These are phyloP conservation scores for Aspergillus bombycis DNA, from an alignment of 2,329 filamentous ascomycete species.

Conservation along the genomic window DNA sequence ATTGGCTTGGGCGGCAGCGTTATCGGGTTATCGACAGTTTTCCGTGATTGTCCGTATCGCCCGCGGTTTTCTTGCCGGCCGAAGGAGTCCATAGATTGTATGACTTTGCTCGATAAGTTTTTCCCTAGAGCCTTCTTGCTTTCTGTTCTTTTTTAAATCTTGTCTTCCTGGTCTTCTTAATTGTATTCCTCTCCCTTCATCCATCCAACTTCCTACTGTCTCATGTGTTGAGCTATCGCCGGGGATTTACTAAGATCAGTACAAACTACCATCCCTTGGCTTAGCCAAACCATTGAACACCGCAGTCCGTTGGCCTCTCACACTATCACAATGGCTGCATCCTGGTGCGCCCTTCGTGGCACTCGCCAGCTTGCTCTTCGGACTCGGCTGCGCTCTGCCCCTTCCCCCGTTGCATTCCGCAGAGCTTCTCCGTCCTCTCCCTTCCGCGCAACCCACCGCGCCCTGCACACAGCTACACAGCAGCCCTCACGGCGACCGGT, in stretches of 20 bases:
- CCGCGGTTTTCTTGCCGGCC: constrained; percentile 22
- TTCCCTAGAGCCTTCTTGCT: constrained; percentile 4
- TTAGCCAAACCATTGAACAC: constrained; percentile 1
- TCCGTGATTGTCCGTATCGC: constrained; percentile 18
- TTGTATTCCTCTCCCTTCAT: constrained; percentile 3
- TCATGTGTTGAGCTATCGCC: constrained; percentile 7
- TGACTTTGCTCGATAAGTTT: background rate
- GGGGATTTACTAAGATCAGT: background rate
- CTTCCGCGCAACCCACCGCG: constrained; percentile 34
- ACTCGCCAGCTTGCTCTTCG: constrained; percentile 40
- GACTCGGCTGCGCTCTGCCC: constrained; percentile 30
- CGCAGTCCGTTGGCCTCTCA: constrained; percentile 1
- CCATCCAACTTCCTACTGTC: background rate
- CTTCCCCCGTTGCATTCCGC: constrained; percentile 26
- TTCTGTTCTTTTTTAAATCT: constrained; percentile 7
- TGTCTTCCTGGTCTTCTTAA: constrained; percentile 10
- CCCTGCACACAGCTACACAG: constrained; percentile 32
- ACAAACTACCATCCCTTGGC: constrained; percentile 5
- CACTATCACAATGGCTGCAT: constrained; percentile 34
- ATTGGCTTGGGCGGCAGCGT: constrained; percentile 16
- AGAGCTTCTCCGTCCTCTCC: constrained; percentile 32
- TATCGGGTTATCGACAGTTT: constrained; percentile 22
- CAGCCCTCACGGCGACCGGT: constrained; percentile 54
- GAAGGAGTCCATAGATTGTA: constrained; percentile 5
- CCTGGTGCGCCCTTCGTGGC: constrained; percentile 39